Evolutionary conservation across 306 rosid species (phyloP).

Genomic region (Glycine tomentella): DNA sequence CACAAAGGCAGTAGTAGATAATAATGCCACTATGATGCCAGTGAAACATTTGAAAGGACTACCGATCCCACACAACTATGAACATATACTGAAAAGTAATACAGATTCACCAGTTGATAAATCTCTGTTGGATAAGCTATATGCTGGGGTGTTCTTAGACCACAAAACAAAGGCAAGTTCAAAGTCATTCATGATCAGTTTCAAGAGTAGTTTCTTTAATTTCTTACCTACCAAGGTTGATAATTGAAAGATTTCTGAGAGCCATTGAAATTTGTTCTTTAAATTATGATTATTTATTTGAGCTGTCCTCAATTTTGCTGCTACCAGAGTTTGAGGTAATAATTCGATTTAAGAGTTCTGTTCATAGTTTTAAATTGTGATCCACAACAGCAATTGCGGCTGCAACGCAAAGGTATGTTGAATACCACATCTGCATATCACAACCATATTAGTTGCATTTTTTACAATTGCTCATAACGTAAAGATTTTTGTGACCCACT

Average conservation of each 20-base stretch:
- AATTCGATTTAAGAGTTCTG: neutral
- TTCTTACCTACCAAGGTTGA: neutral
- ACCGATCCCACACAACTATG: slow-evolving; percentile 30
- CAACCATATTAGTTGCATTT: too few species aligned
- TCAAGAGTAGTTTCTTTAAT: neutral
- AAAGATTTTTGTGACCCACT: too few species aligned
- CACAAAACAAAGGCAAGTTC: slow-evolving; percentile 50
- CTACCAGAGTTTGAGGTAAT: neutral
- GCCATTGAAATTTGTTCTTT: neutral
- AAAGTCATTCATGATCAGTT: neutral
- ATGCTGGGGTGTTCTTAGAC: slow-evolving; percentile 49
- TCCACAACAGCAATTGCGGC: too few species aligned
- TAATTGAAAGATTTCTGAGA: neutral
- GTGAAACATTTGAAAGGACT: slow-evolving; percentile 33
- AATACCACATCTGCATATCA: too few species aligned
- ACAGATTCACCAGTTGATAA: slow-evolving; percentile 46
- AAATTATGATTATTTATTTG: neutral
- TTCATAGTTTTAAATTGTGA: too few species aligned
- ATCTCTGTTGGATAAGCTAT: slow-evolving; percentile 44
- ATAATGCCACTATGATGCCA: neutral
- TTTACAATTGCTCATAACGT: too few species aligned
- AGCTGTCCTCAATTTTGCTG: neutral
- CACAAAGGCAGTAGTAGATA: neutral
- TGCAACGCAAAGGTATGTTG: too few species aligned
- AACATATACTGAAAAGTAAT: slow-evolving; percentile 42